Evolutionary conservation across 2,329 filamentous ascomycete genomes (phyloP).

Genomic region (Sordariomycetes sp.): DNA sequence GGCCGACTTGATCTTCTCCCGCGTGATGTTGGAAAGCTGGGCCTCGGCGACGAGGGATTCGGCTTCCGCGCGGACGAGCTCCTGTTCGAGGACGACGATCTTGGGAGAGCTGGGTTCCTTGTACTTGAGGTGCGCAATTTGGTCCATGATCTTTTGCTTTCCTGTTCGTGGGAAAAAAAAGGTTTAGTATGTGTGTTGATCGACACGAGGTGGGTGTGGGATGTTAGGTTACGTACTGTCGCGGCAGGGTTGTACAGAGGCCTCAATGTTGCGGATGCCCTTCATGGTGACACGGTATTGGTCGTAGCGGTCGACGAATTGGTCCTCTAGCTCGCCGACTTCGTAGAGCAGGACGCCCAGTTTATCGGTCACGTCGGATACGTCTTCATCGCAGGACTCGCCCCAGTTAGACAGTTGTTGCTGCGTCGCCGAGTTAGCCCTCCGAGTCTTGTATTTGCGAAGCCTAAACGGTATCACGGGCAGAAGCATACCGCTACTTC

Average conservation of each 20-base stretch:
- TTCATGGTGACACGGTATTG: constrained; percentile 99
- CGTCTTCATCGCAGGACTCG: constrained; percentile 88
- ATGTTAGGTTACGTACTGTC: constrained; percentile 55
- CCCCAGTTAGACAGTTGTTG: constrained; percentile 99
- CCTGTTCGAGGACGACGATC: constrained; percentile 95
- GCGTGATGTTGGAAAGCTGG: constrained; percentile 97
- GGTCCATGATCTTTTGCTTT: constrained; percentile 98
- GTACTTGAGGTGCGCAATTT: constrained; percentile 98
- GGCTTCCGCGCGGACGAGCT: constrained; percentile 93
- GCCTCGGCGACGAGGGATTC: constrained; percentile 98
- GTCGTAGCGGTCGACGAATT: constrained; percentile 97
- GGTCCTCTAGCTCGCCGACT: constrained; percentile 94
- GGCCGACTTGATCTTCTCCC: constrained; percentile 96
- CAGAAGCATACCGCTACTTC: constrained; percentile 73
- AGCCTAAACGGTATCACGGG: too few relatives aligned
- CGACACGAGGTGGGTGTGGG: background rate
- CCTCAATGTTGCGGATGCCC: constrained; percentile 98
- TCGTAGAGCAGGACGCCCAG: constrained; percentile 95
- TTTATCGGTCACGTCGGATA: constrained; percentile 98
- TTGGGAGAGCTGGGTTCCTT: constrained; percentile 97
- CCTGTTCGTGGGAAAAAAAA: constrained; percentile 31
- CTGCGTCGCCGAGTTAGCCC: constrained; percentile 26
- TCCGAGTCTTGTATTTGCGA: background rate
- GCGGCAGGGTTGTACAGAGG: constrained; percentile 92
- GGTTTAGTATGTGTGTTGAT: background rate